These are phyloP conservation scores for Aspergillus sojae DNA, from an alignment of 2,329 filamentous ascomycete species.

Conservation along the genomic window DNA sequence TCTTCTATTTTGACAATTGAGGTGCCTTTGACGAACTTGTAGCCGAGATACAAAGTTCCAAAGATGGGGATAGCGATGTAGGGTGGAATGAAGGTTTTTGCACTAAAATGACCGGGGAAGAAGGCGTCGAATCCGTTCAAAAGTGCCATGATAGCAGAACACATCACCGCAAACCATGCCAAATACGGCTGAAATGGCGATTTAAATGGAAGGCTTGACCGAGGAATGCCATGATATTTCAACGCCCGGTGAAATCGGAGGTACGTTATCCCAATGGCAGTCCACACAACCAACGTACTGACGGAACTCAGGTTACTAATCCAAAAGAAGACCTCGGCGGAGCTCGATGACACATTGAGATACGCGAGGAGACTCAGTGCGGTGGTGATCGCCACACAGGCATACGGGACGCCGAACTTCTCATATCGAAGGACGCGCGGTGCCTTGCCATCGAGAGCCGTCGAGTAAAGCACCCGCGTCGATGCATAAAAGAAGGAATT, in stretches of 20 bases:
- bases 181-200: slow-evolving; percentile 58
- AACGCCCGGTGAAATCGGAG: slow-evolving; percentile 55
- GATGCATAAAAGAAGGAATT: slow-evolving; percentile 44
- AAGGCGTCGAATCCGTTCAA: slow-evolving; percentile 65
- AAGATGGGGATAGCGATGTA: slow-evolving; percentile 64
- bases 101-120: slow-evolving; percentile 30
- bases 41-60: slow-evolving; percentile 50
- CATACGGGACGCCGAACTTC: slow-evolving; percentile 57
- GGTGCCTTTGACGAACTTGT: slow-evolving; percentile 35
- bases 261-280: slow-evolving; percentile 58
- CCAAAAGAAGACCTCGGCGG: slow-evolving; percentile 66
- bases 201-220: slow-evolving; percentile 47
- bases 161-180: slow-evolving; percentile 59
- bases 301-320: slow-evolving; percentile 61
- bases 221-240: slow-evolving; percentile 40
- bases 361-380: slow-evolving; percentile 63
- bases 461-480: slow-evolving; percentile 41
- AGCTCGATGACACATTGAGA: slow-evolving; percentile 61
- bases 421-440: slow-evolving; percentile 41
- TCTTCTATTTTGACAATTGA: slow-evolving; percentile 34
- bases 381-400: slow-evolving; percentile 55
- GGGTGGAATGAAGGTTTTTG: slow-evolving; percentile 63
- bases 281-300: slow-evolving; percentile 56
- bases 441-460: slow-evolving; percentile 43
- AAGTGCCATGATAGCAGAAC: slow-evolving; percentile 60